Evolutionary conservation across 2,329 filamentous ascomycete genomes (phyloP).

Genomic region (Cladophialophora bantiana): DNA sequence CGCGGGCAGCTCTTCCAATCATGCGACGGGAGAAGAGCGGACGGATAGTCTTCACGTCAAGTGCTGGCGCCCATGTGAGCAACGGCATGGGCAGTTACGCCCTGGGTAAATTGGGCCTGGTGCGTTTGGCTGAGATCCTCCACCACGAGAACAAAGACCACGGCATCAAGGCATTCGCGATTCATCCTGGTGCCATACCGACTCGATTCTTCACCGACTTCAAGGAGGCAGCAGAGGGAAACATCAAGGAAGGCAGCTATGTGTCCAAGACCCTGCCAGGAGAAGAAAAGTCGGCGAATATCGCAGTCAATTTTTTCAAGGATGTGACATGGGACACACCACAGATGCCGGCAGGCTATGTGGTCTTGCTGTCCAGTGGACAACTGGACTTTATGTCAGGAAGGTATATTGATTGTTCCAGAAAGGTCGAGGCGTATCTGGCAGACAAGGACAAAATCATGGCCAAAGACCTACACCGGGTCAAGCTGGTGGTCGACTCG

Average conservation of each 20-base stretch:
- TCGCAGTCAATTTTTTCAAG: slow-evolving; percentile 31
- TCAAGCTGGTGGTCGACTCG: slow-evolving; percentile 30
- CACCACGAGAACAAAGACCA: slow-evolving; percentile 37
- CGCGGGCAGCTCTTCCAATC: slow-evolving; percentile 31
- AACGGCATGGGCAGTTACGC: slow-evolving; percentile 36
- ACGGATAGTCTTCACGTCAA: slow-evolving; percentile 37
- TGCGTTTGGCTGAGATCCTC: slow-evolving; percentile 35
- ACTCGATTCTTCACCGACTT: slow-evolving; percentile 39
- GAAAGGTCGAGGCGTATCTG: slow-evolving; percentile 28
- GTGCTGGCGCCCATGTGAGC: slow-evolving; percentile 33
- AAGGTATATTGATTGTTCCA: slow-evolving; percentile 32
- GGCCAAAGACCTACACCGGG: slow-evolving; percentile 31
- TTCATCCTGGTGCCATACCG: slow-evolving; percentile 35
- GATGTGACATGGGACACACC: slow-evolving; percentile 34
- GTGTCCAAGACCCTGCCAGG: slow-evolving; percentile 24
- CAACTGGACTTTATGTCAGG: slow-evolving; percentile 35
- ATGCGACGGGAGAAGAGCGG: slow-evolving; percentile 35
- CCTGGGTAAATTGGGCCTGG: slow-evolving; percentile 35
- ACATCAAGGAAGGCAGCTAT: slow-evolving; percentile 32
- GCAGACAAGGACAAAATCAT: slow-evolving; percentile 31
- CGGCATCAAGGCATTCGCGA: slow-evolving; percentile 35
- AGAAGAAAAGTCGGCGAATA: slow-evolving; percentile 34
- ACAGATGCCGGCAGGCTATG: slow-evolving; percentile 35
- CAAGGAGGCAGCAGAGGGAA: slow-evolving; percentile 33
- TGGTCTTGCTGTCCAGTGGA: slow-evolving; percentile 31